These are phyloP conservation scores for Desmodesmus armatus DNA, from an alignment of 139 green algal species.

Conservation along the genomic window DNA sequence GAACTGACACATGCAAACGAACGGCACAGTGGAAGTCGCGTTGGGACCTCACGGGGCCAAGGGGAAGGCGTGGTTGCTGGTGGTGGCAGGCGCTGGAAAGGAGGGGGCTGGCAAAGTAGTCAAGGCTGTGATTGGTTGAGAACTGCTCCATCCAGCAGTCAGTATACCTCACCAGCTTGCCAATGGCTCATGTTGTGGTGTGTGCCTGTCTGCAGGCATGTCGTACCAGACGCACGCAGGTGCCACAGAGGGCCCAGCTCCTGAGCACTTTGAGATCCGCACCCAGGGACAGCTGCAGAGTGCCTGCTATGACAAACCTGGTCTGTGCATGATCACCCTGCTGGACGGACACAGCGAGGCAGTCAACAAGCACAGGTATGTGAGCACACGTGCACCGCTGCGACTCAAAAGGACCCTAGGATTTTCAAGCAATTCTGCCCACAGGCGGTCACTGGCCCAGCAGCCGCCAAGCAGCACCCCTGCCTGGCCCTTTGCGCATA, in stretches of 20 bases:
- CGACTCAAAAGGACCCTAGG: no score
- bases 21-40: no score
- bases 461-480: no score
- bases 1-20: no score
- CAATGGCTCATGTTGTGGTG: not conserved
- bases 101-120: no score
- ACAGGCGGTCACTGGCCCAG: no score
- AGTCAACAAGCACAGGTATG: constrained; percentile 3
- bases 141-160: not conserved
- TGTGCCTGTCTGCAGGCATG: not conserved
- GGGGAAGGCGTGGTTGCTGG: no score
- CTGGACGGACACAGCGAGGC: not conserved
- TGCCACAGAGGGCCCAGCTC: not conserved
- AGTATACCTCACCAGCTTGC: not conserved
- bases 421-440: no score
- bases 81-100: no score
- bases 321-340: constrained; percentile 11
- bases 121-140: not conserved
- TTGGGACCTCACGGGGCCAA: no score
- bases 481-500: no score
- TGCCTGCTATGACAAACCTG: constrained; percentile 22
- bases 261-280: constrained; percentile 14
- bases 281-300: constrained; percentile 4
- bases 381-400: no score
- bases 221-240: not conserved